Base-by-base conservation (phyloP, 495 filamentous ascomycete genomes). In the Talaromyces borbonicus region DNA sequence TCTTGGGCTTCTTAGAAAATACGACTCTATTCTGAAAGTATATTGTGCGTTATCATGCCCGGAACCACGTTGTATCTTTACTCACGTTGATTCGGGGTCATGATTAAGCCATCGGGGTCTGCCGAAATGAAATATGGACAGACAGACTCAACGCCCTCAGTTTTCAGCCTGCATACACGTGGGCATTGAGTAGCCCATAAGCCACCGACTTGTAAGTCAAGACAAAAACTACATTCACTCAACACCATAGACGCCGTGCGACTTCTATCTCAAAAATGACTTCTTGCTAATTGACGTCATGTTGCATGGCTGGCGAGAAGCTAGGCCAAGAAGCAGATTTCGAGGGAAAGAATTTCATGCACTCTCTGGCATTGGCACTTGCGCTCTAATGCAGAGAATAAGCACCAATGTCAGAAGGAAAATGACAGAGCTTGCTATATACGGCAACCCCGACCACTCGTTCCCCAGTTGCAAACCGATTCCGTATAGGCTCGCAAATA, bases 381-480 rank as follows among this genome's bases (percentile, higher is more conserved):
- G 16, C 26, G 26, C 26, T 44, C 16, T 20, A 8, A 46, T 46
- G 29, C 16, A 33, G 5, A 36, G 8, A 16, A 46, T n/a, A 2
- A 14, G 31, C 4, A 33, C 20, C 18, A 46, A 22, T 7, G 20
- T 15, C 29, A 46, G 15, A 19, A 46, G 8, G 12, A 46, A 24
- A 24, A 46, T 14, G 4, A 35, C 8, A 16, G 43, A 46, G 3
- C 29, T 31, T 14, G 25, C 18, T 7, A 31, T 31, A 27, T 35
- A 66, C 7, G 62, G 62, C 6, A 66, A 45, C 3, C 62, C 62
- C 39, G 58, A 49, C 60, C 60, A 66, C 2, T 38, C 50, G 32
- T 56, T 44, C 16, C 65, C 66, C 6, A 62, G 41, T 43, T 63
- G 63, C 59, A 71, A 58, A 7, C 65, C 68, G 25, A 60, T 44